Percentiles rank a stretch among this genome's conserved stretches.
Evolutionary conservation across 2,329 filamentous ascomycete genomes (phyloP).

Genomic region (Xylaria sp.): DNA sequence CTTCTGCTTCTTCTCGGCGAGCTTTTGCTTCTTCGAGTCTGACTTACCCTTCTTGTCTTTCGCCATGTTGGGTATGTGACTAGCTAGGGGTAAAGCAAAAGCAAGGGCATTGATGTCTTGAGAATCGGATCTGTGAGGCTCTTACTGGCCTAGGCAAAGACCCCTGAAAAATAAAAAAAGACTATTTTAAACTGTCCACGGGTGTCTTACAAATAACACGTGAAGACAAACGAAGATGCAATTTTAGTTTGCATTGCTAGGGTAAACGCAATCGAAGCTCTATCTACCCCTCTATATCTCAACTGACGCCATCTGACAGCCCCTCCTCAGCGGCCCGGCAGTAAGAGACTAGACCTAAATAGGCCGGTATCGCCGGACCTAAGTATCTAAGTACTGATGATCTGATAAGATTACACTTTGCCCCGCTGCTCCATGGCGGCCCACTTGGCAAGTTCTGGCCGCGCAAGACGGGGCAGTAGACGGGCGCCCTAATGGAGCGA

Average conservation of each 20-base stretch:
- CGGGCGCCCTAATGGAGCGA: conserved; percentile 21
- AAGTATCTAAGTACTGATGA: conserved; percentile 32
- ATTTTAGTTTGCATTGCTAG: background rate
- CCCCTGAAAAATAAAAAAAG: background rate
- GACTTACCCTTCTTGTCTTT: conserved; percentile 53
- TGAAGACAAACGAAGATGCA: background rate
- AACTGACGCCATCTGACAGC: conserved; percentile 25
- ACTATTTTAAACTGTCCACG: background rate
- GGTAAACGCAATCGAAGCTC: background rate
- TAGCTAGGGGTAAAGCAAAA: background rate
- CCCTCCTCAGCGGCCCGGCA: conserved; percentile 29
- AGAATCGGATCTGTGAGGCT: background rate
- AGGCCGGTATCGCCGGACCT: background rate
- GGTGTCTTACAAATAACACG: background rate
- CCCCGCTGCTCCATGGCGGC: background rate
- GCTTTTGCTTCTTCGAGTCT: conserved; percentile 52
- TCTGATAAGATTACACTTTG: conserved; percentile 30
- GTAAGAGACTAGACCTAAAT: too few relatives aligned
- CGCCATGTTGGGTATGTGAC: conserved; percentile 43
- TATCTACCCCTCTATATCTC: conserved; percentile 25
- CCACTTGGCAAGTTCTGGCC: conserved; percentile 9
- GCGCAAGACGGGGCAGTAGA: too few relatives aligned
- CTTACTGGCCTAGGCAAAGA: background rate
- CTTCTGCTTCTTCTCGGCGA: conserved; percentile 72
- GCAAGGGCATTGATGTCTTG: background rate